phyloP scores from a whole-genome alignment of 768 basidiomycete genomes.

The Suillus subaureus region DNA sequence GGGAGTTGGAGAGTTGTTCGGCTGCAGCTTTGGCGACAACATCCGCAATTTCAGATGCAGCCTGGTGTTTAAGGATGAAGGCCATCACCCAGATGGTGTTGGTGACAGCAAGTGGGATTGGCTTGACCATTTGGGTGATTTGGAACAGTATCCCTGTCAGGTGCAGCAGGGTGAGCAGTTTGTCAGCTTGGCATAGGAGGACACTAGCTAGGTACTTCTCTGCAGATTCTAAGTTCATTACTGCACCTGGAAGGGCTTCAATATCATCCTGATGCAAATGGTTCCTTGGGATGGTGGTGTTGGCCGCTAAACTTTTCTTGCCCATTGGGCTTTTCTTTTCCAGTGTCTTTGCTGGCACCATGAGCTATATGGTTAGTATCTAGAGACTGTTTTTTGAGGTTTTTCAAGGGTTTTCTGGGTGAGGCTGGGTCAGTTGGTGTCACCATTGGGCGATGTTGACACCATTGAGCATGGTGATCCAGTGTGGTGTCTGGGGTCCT shows the following conservation, averaged over 20 bases:
- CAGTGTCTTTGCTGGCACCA: slow-evolving; percentile 21
- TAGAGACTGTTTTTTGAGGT: too few relatives aligned
- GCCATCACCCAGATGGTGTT: not conserved
- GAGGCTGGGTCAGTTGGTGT: too few relatives aligned
- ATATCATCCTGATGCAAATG: accelerated
- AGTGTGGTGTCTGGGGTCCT: too few relatives aligned
- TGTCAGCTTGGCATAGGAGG: not conserved
- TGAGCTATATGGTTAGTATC: not conserved
- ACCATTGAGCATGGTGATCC: too few relatives aligned
- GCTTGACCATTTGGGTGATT: not conserved
- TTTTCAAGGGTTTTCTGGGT: too few relatives aligned
- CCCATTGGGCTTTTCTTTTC: not conserved
- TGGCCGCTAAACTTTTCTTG: not conserved
- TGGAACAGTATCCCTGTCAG: not conserved
- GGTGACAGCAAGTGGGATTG: not conserved
- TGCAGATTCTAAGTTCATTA: not conserved
- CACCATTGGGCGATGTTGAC: too few relatives aligned
- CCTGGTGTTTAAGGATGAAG: not conserved
- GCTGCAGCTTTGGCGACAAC: not conserved
- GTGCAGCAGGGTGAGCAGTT: not conserved
- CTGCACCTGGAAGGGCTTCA: not conserved
- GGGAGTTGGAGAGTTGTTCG: not conserved
- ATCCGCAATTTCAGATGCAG: not conserved
- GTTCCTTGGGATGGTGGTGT: not conserved
- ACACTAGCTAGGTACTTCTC: not conserved